Base-by-base conservation (phyloP, 371 early-diverging fungal species). In the Mortierella sp. region DNA sequence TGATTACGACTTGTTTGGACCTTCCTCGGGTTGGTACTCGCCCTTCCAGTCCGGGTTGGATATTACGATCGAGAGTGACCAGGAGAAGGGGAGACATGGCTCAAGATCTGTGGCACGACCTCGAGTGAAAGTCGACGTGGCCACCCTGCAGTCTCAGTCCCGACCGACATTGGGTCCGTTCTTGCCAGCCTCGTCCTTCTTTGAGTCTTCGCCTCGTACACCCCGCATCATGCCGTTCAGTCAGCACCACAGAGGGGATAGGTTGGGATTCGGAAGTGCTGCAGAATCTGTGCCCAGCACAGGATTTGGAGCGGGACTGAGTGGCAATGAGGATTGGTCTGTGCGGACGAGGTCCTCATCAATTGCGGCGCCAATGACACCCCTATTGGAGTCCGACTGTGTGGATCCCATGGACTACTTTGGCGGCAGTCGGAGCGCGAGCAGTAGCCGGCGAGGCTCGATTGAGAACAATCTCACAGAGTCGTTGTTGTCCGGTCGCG, bases 11-110 rank as follows among this genome's bases (percentile, higher is more conserved):
- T 34, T 77, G 2, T 74, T 74, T 72, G 75, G 83, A 4, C 72
- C 74, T 28, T 79, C 83, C 1, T 79, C 80, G 4, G 77, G 80
- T n/a, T 85, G 85, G 85, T 85, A 85, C 64, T 85, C 85, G 8
- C 85, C 85, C 16, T 85, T 85, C 72, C 85, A 85, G 48, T 85
- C 85, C 8, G 85, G 85, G 3, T 64, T 85, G 14, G 85, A 85
- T 57, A 85, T 85, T n/a, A 70, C 81, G 16, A 85, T 85, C 50
- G 85, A 85, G 53, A 77, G 85, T 44, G 85, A 85, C 24, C 74
- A 69, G 19, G 81, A 80, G 51, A 75, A 77, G n/a, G 73, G 76
- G 55, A 76, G 75, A 24, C 77, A 76, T 67, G 75, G 74, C n/a
- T 76, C 77, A n/a, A 31, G 77, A 24, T 67, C 72, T 31, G 13